These are phyloP conservation scores for Fraxinus americana DNA, from an alignment of 257 asterid genomes.

Conservation along the genomic window DNA sequence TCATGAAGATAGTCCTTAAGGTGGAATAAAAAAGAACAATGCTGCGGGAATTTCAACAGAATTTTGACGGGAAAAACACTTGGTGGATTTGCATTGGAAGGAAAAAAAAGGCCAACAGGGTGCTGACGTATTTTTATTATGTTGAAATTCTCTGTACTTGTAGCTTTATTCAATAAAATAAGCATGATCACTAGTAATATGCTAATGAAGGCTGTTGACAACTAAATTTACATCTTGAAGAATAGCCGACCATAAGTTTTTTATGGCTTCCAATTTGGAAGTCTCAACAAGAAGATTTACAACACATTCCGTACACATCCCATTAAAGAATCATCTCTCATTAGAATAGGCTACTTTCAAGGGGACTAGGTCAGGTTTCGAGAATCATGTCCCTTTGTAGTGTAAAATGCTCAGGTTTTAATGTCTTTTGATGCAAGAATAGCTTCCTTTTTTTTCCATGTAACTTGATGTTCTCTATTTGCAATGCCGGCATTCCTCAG, in stretches of 20 bases:
- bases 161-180: not conserved
- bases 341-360: not conserved
- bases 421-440: not conserved
- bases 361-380: not conserved
- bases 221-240: constrained; percentile 4
- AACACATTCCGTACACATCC: not conserved
- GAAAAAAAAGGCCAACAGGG: no score
- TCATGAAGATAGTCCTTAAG: constrained; percentile 89
- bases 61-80: no score
- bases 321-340: not conserved
- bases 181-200: constrained; percentile 15
- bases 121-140: no score
- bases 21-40: constrained; percentile 48
- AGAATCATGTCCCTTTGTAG: not conserved
- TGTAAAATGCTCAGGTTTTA: not conserved
- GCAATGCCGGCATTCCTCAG: not conserved
- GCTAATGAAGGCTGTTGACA: constrained; percentile 25
- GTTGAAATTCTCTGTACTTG: no score
- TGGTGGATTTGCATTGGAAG: no score
- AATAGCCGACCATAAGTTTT: constrained; percentile 23
- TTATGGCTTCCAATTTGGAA: constrained; percentile 4
- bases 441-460: not conserved
- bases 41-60: no score
- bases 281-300: constrained; percentile 8
- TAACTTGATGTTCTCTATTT: not conserved